Base-by-base conservation (phyloP, 208 protist species). In the Balamuthia mandrillaris region DNA sequence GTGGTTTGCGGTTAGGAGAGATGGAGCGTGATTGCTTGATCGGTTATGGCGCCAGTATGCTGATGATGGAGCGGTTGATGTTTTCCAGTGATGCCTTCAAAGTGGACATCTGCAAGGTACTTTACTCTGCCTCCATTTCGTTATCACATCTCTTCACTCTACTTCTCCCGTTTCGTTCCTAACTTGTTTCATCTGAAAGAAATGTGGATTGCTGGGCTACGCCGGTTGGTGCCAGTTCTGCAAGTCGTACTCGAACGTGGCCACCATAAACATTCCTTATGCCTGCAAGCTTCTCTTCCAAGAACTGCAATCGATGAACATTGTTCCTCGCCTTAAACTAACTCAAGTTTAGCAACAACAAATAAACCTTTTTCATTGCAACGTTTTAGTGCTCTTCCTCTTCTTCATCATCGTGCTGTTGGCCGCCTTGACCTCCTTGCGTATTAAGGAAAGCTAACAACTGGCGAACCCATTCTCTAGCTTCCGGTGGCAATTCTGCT, bases 11-110 rank as follows among this genome's bases (percentile, higher is more conserved):
- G 83, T 92, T 99, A 6, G 99, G 99, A 35, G 99, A 99, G 92
- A 99, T 99, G 99, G 99, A 99, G 89, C 90, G 98, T 42, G 99
- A 99, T 93, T 99, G 98, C 92, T 95, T 99, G 88, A 95, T 96
- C 45, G 92, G 92, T 24, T 91, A 95, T 85, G 94, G 91, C 41
- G 88, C 89, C 2, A 89, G 90, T 16, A 89, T 88, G 72, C 91
- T 99, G 12, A 91, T 99, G 3, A 95, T 97, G 60, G 98, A 99
- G 90, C 92, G 99, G 1, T 93, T 99, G 3, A 96, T 99, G 89
- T 85, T 98, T 41, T 96, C 94, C 39, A 98, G 95, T 16, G 99
- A 99, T 90, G 87, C 96, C 12, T 99, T 98, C 89, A 91, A 92
- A 1, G 96, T 98, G 0, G 92, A 98, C 75, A 93, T 98, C 18